These are phyloP conservation scores for Pythium myriotylum DNA, from an alignment of 352 stramenopile genomes.

Conservation along the genomic window DNA sequence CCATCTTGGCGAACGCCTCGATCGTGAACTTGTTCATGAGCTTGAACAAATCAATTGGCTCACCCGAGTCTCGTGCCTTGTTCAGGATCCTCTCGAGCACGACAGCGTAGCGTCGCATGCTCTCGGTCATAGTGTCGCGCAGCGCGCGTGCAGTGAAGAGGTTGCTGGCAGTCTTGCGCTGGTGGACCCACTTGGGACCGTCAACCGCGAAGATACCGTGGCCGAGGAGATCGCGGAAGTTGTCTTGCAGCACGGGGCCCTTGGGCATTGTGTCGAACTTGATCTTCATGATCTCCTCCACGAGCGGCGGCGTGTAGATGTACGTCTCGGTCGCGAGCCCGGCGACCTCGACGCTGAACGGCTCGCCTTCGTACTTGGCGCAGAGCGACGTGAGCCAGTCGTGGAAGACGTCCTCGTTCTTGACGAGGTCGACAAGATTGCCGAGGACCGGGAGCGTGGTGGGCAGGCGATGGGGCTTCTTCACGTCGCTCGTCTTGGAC, in stretches of 20 bases:
- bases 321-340: conserved; percentile 38
- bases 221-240: conserved; percentile 39
- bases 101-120: conserved; percentile 6
- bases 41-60: conserved; percentile 41
- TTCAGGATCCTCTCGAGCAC: conserved; percentile 26
- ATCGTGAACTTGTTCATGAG: conserved; percentile 55
- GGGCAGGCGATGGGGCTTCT: conserved; percentile 1
- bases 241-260: conserved; percentile 31
- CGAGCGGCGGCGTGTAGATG: conserved; percentile 41
- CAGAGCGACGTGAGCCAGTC: conserved; percentile 50
- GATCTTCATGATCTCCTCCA: conserved; percentile 62
- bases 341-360: conserved; percentile 37
- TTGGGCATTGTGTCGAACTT: conserved; percentile 81
- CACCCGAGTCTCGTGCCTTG: conserved; percentile 7
- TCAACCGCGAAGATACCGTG: conserved; percentile 63
- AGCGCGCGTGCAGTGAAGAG: conserved; percentile 51
- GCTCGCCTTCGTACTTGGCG: conserved; percentile 33
- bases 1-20: conserved; percentile 58
- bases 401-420: conserved; percentile 32
- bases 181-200: conserved; percentile 44
- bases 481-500: neutral
- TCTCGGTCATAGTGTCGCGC: conserved; percentile 49
- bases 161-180: conserved; percentile 58
- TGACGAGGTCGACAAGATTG: conserved; percentile 43
- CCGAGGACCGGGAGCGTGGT: conserved; percentile 33